Conservation (phyloP, 106 monocot genomes). For the Apostasia ramifera region DNA sequence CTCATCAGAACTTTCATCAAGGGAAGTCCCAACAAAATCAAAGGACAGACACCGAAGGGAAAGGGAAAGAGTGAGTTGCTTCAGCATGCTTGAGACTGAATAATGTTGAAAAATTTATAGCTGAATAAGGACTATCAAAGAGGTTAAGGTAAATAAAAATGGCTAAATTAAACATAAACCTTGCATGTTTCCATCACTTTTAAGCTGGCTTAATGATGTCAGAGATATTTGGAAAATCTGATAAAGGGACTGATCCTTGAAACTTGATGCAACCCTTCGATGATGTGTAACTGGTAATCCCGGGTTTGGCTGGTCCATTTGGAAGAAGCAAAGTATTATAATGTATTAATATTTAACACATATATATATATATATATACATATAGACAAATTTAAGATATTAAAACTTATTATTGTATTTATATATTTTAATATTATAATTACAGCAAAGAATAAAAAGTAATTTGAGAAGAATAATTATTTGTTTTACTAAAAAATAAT, state of each 20-base stretch:
- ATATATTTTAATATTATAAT: no score
- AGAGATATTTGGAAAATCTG: slow-evolving; percentile 98
- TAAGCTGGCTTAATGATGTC: slow-evolving; percentile 74
- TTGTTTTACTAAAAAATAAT: no score
- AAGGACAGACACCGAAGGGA: slow-evolving; percentile 78
- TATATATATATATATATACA: no score
- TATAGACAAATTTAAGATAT: no score
- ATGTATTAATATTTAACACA: no score
- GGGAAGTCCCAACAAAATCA: slow-evolving; percentile 92
- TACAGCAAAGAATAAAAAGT: no score
- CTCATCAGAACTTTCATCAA: slow-evolving; percentile 98
- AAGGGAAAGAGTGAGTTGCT: slow-evolving; percentile 74
- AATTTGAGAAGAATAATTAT: no score
- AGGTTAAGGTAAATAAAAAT: slow-evolving; percentile 1
- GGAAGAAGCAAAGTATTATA: neutral
- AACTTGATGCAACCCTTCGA: slow-evolving; percentile 65
- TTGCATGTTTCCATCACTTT: slow-evolving; percentile 64
- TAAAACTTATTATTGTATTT: no score
- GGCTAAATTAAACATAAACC: slow-evolving; percentile 20
- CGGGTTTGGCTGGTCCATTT: slow-evolving; percentile 49
- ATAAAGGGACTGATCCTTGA: slow-evolving; percentile 82
- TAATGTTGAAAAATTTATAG: neutral
- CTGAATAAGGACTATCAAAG: neutral
- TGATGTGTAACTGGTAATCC: slow-evolving; percentile 74
- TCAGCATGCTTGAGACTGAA: slow-evolving; percentile 67